Percentiles rank a stretch among this genome's conserved stretches.
Evolutionary conservation across 2,329 filamentous ascomycete genomes (phyloP).

Genomic region (Curvularia sp.): DNA sequence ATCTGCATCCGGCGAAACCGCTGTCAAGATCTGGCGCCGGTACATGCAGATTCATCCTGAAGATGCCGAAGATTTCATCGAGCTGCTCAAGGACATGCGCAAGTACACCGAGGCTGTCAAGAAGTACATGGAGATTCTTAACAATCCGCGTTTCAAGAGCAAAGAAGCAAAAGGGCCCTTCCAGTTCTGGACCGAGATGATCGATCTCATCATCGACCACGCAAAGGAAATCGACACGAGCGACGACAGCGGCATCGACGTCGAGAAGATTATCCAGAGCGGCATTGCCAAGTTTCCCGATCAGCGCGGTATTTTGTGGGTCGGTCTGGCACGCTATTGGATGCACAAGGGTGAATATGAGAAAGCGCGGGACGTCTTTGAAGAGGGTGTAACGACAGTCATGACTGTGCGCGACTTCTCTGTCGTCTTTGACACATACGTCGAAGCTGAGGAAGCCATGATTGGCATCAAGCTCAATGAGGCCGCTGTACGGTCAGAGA

Average conservation of each 20-base stretch:
- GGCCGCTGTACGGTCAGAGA: conserved; percentile 79
- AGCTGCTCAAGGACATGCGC: conserved; percentile 79
- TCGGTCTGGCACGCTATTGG: conserved; percentile 94
- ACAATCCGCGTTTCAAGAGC: conserved; percentile 88
- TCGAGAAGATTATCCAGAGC: conserved; percentile 90
- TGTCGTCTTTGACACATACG: conserved; percentile 93
- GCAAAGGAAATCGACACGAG: conserved; percentile 84
- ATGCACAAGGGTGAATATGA: conserved; percentile 93
- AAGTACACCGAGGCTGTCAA: conserved; percentile 91
- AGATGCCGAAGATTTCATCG: conserved; percentile 93
- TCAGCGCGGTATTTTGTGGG: conserved; percentile 94
- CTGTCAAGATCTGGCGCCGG: conserved; percentile 89
- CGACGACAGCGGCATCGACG: conserved; percentile 82
- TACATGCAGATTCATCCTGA: conserved; percentile 98
- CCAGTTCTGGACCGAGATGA: conserved; percentile 97
- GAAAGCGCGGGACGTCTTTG: conserved; percentile 88
- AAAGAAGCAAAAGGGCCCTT: conserved; percentile 95
- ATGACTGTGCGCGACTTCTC: conserved; percentile 99
- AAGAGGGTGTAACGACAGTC: conserved; percentile 95
- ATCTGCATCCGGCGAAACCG: conserved; percentile 87
- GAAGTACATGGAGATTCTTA: conserved; percentile 89
- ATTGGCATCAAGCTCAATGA: conserved; percentile 91
- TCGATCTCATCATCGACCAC: conserved; percentile 90
- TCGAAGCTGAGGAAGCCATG: conserved; percentile 95
- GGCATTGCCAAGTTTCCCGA: conserved; percentile 91